Evolutionary conservation across 2,329 filamentous ascomycete genomes (phyloP).

Genomic region (Aurifilum marmelostoma): DNA sequence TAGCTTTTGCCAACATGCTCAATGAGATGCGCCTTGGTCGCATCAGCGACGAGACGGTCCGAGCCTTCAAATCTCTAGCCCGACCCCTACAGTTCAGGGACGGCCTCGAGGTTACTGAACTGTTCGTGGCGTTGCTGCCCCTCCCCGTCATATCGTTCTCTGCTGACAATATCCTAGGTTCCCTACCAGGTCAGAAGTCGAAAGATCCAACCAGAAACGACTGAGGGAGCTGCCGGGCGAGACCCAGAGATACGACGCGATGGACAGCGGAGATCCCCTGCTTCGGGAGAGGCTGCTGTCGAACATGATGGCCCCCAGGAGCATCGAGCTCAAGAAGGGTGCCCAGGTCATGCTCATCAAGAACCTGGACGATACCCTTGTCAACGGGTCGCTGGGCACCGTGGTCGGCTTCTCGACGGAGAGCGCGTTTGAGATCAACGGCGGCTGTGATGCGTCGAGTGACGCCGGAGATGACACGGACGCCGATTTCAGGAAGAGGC

Average conservation of each 20-base stretch:
- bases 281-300: conserved; percentile 76
- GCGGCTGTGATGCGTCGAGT: conserved; percentile 46
- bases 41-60: conserved; percentile 75
- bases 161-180: conserved; percentile 56
- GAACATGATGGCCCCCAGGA: conserved; percentile 91
- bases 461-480: conserved; percentile 30
- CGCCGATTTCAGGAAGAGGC: conserved; percentile 58
- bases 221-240: conserved; percentile 74
- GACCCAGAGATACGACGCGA: conserved; percentile 68
- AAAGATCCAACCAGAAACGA: conserved; percentile 77
- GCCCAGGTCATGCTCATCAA: conserved; percentile 99
- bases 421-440: conserved; percentile 42
- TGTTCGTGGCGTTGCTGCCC: conserved; percentile 52
- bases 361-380: conserved; percentile 90
- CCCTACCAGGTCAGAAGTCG: conserved; percentile 87
- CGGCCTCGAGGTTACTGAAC: conserved; percentile 79
- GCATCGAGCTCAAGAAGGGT: conserved; percentile 81
- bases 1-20: conserved; percentile 88
- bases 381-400: conserved; percentile 91
- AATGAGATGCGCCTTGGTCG: conserved; percentile 96
- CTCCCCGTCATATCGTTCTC: conserved; percentile 10
- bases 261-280: conserved; percentile 73
- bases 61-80: conserved; percentile 73
- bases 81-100: conserved; percentile 75
- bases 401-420: conserved; percentile 75